phyloP scores from a whole-genome alignment of 2,329 filamentous ascomycete species.

The Pestalotiopsis sp. region DNA sequence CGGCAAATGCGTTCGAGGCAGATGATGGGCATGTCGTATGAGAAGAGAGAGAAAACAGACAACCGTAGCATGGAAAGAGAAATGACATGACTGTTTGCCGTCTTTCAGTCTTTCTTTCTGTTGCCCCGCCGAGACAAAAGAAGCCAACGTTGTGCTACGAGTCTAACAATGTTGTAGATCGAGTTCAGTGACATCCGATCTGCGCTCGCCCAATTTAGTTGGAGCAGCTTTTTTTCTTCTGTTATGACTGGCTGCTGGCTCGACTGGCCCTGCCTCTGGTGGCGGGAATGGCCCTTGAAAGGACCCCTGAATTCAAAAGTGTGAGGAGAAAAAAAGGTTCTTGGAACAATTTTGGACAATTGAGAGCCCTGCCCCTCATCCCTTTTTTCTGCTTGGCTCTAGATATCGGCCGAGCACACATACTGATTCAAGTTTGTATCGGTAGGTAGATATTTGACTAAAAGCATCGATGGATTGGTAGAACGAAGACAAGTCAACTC shows the following conservation, averaged over 20 bases:
- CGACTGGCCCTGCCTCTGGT: background rate
- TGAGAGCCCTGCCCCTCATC: slow-evolving; percentile 2
- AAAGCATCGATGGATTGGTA: no score
- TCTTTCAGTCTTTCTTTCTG: no score
- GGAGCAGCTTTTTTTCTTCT: background rate
- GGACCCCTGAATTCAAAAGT: background rate
- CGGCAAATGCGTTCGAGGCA: background rate
- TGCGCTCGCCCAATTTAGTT: background rate
- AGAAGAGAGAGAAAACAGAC: no score
- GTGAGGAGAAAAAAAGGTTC: background rate
- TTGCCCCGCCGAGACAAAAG: background rate
- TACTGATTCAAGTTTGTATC: no score
- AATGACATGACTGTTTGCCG: no score
- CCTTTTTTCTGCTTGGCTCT: background rate
- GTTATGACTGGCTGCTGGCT: background rate
- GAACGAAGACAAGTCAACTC: no score
- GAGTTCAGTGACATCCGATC: background rate
- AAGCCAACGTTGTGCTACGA: background rate
- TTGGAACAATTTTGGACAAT: background rate
- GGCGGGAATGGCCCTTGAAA: background rate
- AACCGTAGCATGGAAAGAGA: no score
- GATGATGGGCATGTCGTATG: background rate
- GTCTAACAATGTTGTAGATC: background rate
- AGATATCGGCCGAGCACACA: background rate
- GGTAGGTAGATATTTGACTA: no score